Evolutionary conservation across 768 basidiomycete species (phyloP).

Genomic region (Tulasnella sp.): DNA sequence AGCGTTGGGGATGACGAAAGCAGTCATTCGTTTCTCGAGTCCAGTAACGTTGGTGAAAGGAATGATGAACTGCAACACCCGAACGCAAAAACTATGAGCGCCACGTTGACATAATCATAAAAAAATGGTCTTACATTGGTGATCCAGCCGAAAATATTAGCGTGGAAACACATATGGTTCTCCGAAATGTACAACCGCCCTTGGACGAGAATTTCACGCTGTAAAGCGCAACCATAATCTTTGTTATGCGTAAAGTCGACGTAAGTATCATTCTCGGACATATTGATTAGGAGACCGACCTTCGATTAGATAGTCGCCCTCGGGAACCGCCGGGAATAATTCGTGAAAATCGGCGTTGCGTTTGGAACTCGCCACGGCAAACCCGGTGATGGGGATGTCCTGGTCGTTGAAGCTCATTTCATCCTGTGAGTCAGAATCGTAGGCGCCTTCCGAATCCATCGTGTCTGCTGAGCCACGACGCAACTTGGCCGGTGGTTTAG

Average conservation of each 20-base stretch:
- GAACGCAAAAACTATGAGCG: not conserved
- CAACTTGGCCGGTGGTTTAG: not conserved
- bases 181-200: conserved; percentile 94
- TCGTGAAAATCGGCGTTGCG: conserved; percentile 94
- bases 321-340: conserved; percentile 75
- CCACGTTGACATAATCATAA: not conserved
- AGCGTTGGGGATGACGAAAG: conserved; percentile 93
- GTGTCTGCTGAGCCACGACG: conserved; percentile 1
- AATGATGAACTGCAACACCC: conserved; percentile 51
- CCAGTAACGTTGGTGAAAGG: conserved; percentile 76
- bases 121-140: conserved; percentile 59
- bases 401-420: conserved; percentile 39
- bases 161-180: conserved; percentile 98
- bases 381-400: conserved; percentile 87
- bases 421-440: conserved; percentile 25
- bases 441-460: conserved; percentile 21
- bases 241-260: conserved; percentile 2
- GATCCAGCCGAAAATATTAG: conserved; percentile 98
- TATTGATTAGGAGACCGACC: conserved; percentile 37
- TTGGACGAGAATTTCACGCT: conserved; percentile 93
- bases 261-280: conserved; percentile 1
- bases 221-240: conserved; percentile 98
- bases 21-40: conserved; percentile 95
- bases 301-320: conserved; percentile 96
- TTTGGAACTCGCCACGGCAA: conserved; percentile 91